A percentile compares a stretch with the other conserved stretches of the same genome.
Evolutionary conservation across 129 eudicot genomes (phyloP).

Genomic region (Pittosporum tobira): DNA sequence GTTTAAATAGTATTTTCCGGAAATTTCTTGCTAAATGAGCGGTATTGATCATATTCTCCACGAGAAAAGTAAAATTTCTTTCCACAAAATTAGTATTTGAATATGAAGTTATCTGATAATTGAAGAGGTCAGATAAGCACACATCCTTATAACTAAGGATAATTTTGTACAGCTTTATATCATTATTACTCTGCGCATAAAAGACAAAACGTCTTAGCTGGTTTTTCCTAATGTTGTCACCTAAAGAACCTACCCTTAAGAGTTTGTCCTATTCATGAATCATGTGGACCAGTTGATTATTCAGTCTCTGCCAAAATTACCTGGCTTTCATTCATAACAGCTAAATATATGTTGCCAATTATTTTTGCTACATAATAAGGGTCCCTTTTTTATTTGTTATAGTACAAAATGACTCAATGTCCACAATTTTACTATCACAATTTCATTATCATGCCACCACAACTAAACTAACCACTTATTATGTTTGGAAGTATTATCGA

Average conservation of each 20-base stretch:
- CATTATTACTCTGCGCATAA: neutral
- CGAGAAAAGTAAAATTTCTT: neutral
- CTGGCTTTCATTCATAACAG: neutral
- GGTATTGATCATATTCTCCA: neutral
- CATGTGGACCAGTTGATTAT: slow-evolving; percentile 4
- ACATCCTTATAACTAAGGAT: neutral
- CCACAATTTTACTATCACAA: too few relatives aligned
- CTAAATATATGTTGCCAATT: slow-evolving; percentile 10
- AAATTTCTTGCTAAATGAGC: neutral
- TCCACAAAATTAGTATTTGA: neutral
- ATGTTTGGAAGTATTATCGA: too few relatives aligned
- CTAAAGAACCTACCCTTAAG: neutral
- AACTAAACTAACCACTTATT: too few relatives aligned
- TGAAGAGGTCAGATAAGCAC: slow-evolving; percentile 7
- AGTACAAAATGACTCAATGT: too few relatives aligned
- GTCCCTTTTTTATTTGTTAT: too few relatives aligned
- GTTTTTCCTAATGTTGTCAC: slow-evolving; percentile 2
- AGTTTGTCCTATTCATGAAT: slow-evolving; percentile 1
- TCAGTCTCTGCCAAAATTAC: slow-evolving; percentile 1
- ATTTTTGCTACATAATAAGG: too few relatives aligned
- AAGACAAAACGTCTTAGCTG: neutral
- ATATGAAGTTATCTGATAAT: neutral
- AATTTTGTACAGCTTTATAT: neutral
- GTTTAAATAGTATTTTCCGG: neutral
- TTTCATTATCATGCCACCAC: too few relatives aligned